Evolutionary conservation across 768 basidiomycete species (phyloP).

Genomic region (Trametes cubensis): DNA sequence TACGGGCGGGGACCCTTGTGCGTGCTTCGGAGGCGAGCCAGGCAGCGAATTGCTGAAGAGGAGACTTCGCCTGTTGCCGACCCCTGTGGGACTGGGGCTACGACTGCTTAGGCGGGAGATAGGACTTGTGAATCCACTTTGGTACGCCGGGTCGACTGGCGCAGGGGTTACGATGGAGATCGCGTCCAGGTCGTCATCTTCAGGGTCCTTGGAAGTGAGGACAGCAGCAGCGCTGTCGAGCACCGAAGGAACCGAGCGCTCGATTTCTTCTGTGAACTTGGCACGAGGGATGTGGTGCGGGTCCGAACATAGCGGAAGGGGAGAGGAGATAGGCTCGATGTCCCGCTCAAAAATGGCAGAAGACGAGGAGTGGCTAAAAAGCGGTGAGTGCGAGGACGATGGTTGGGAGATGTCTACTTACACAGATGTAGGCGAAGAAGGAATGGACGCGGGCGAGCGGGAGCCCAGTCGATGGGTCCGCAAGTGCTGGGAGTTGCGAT

Average conservation of each 20-base stretch:
- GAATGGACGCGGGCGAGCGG: conserved; percentile 72
- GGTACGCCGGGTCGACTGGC: conserved; percentile 35
- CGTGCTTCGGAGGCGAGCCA: conserved; percentile 19
- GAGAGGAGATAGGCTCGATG: conserved; percentile 67
- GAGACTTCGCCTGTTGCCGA: conserved; percentile 39
- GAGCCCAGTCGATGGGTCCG: conserved; percentile 55
- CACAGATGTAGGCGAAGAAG: conserved; percentile 80
- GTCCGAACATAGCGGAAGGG: conserved; percentile 46
- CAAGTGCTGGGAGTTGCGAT: conserved; percentile 52
- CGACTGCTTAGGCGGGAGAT: conserved; percentile 65
- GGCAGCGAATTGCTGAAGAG: conserved; percentile 36
- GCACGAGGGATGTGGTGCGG: conserved; percentile 77
- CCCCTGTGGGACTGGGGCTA: conserved; percentile 62
- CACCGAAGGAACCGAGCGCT: conserved; percentile 82
- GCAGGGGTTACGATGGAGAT: conserved; percentile 67
- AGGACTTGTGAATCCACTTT: conserved; percentile 67
- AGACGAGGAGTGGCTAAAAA: conserved; percentile 65
- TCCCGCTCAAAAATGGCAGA: conserved; percentile 93
- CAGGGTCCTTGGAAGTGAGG: conserved; percentile 44
- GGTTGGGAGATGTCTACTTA: conserved; percentile 40
- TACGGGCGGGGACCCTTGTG: conserved; percentile 26
- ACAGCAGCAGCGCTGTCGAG: conserved; percentile 82
- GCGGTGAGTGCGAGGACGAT: background rate
- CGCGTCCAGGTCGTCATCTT: conserved; percentile 52
- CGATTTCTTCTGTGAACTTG: conserved; percentile 72